Percentiles rank a stretch among this genome's conserved stretches.
Evolutionary conservation across 2,329 filamentous ascomycete genomes (phyloP).

Genomic region (Ophiostoma sp.): DNA sequence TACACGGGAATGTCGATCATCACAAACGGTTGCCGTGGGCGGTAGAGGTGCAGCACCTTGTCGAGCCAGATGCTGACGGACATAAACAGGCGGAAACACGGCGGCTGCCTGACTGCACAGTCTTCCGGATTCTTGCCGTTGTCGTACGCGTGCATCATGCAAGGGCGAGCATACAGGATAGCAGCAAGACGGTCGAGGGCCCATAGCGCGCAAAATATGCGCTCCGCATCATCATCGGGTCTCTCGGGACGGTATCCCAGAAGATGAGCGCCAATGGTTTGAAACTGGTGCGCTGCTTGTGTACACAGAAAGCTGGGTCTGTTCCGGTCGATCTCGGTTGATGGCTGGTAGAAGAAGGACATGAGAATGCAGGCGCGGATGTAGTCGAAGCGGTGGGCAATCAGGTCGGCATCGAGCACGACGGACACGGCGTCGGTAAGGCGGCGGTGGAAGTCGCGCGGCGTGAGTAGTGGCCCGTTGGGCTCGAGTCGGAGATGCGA

Average conservation of each 20-base stretch:
- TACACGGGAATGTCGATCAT: constrained; percentile 52
- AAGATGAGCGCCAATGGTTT: constrained; percentile 53
- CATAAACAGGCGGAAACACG: constrained; percentile 53
- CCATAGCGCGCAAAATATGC: constrained; percentile 55
- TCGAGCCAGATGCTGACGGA: constrained; percentile 52
- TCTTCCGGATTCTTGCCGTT: constrained; percentile 49
- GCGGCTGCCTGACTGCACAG: constrained; percentile 46
- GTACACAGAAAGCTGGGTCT: constrained; percentile 49
- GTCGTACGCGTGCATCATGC: constrained; percentile 56
- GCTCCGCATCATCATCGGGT: constrained; percentile 41
- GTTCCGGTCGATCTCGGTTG: constrained; percentile 49
- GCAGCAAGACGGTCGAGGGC: constrained; percentile 56
- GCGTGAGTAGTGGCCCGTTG: constrained; percentile 37
- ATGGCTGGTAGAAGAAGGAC: constrained; percentile 55
- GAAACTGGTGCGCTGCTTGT: constrained; percentile 52
- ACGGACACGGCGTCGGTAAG: constrained; percentile 46
- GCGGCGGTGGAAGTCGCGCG: constrained; percentile 44
- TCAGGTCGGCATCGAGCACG: constrained; percentile 49
- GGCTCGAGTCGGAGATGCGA: constrained; percentile 42
- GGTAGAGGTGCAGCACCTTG: constrained; percentile 55
- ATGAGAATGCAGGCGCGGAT: constrained; percentile 51
- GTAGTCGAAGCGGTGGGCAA: constrained; percentile 50
- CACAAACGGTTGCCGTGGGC: constrained; percentile 46
- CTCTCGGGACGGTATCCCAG: constrained; percentile 33
- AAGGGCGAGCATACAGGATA: constrained; percentile 55